Evolutionary conservation across 805 yeast species (phyloP).

Genomic region (Metschnikowia matae): DNA sequence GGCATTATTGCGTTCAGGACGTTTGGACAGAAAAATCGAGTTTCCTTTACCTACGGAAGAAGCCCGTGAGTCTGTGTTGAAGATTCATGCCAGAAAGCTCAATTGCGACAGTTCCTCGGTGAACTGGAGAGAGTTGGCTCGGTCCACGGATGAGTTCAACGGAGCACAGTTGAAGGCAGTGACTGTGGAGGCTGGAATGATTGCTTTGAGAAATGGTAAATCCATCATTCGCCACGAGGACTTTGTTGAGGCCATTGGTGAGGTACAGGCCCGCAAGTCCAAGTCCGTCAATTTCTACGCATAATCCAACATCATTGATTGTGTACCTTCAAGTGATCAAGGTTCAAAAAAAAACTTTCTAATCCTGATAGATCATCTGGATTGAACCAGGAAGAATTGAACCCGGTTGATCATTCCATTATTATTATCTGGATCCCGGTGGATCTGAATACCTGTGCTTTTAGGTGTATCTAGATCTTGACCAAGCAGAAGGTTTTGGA

Average conservation of each 20-base stretch:
- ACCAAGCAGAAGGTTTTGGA: no score
- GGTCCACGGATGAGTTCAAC: conserved; percentile 97
- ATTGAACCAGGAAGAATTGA: no score
- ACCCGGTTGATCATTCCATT: no score
- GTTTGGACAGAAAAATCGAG: conserved; percentile 44
- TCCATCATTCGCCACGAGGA: conserved; percentile 91
- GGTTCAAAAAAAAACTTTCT: no score
- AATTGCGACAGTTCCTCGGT: conserved; percentile 80
- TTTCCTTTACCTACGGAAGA: conserved; percentile 98
- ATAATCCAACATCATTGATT: conserved; percentile 25
- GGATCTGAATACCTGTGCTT: no score
- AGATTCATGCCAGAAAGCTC: conserved; percentile 96
- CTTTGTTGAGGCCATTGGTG: conserved; percentile 96
- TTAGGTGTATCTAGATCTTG: no score
- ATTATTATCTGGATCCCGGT: no score
- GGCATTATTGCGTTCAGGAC: conserved; percentile 21
- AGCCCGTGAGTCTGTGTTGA: conserved; percentile 93
- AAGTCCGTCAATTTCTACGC: conserved; percentile 97
- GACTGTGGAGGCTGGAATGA: conserved; percentile 99
- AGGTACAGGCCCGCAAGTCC: conserved; percentile 95
- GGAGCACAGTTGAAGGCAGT: conserved; percentile 99
- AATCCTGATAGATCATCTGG: no score
- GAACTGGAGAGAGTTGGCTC: conserved; percentile 97
- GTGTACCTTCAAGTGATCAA: no score
- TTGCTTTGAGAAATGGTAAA: conserved; percentile 94